Evolutionary conservation across 2,329 filamentous ascomycete species (phyloP).

Genomic region (Stachybotrys elegans): DNA sequence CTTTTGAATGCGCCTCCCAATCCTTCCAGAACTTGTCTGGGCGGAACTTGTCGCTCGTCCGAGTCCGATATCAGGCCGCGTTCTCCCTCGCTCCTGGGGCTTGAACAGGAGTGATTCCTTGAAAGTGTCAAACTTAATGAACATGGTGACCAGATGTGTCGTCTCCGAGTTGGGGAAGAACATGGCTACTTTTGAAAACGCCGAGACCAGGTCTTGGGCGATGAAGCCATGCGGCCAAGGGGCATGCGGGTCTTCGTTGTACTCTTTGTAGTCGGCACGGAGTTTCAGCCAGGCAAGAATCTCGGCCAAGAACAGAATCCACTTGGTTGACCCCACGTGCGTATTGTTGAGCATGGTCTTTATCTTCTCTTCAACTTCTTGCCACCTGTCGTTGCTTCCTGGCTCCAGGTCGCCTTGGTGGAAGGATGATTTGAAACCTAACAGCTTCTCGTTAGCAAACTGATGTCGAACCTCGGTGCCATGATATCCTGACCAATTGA

Average conservation of each 20-base stretch:
- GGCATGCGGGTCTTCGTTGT: slow-evolving; percentile 7
- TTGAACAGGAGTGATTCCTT: slow-evolving; percentile 15
- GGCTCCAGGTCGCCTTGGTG: slow-evolving; percentile 21
- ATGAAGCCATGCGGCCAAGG: slow-evolving; percentile 22
- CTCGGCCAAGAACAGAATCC: slow-evolving; percentile 17
- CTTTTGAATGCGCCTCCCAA: slow-evolving; percentile 14
- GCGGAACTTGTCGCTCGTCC: slow-evolving; percentile 19
- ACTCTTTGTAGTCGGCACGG: slow-evolving; percentile 12
- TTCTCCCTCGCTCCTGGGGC: slow-evolving; percentile 12
- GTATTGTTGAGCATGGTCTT: slow-evolving; percentile 9
- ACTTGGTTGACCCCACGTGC: slow-evolving; percentile 12
- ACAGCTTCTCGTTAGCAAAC: neutral
- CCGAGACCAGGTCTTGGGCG: slow-evolving; percentile 16
- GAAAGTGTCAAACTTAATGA: slow-evolving; percentile 13
- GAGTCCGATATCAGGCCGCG: slow-evolving; percentile 14
- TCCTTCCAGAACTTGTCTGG: slow-evolving; percentile 15
- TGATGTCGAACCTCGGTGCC: fast-evolving
- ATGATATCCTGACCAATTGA: slow-evolving; percentile 12
- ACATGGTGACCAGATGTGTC: slow-evolving; percentile 10
- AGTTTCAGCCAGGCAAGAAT: slow-evolving; percentile 17
- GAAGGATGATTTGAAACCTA: slow-evolving; percentile 20
- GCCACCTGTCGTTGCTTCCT: slow-evolving; percentile 13
- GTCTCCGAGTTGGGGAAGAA: slow-evolving; percentile 16
- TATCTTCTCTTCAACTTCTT: slow-evolving; percentile 13
- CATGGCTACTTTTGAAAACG: slow-evolving; percentile 18